Evolutionary conservation across 306 rosid genomes (phyloP), one percentile per base, ranked within the genome.

Genomic region (Spatholobus suberectus): DNA sequence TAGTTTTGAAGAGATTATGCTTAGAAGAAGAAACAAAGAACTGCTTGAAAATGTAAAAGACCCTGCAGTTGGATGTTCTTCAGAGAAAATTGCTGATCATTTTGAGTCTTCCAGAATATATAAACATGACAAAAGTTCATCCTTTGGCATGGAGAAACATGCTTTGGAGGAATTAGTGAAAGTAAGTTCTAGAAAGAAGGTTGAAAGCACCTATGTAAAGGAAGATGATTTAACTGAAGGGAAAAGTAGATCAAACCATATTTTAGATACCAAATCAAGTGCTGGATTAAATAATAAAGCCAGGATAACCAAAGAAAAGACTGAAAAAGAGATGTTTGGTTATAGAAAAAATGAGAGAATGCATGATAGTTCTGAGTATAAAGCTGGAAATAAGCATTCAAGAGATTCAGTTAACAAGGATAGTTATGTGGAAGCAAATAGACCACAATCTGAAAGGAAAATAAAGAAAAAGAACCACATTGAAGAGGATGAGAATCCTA

Each of bases 1-100:
- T 68, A 91, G 95, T 87, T 84, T 86, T 67, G 94, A 92, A 74
- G 97, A 96, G 84, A 94, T 92, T 79, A 89, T 96, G 97, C 81
- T 68, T 80, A 87, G 92, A 87, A 91, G 99, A 76, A 87, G 73
- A 81, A 84, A 81, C 74, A 94, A 86, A 79, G 88, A 85, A 72
- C 80, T 84, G 37, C 77, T 82, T 79, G 97, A 85, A 82, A 78
- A 83, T 76, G 89, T 70, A 38, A 47, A 87, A 75, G 87, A 73
- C 73, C 88, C 81, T 37, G 75, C 72, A 34, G 80, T 49, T 61
- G 86, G 86, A 85, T 85, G 23, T 67, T 75, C 77, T 78, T 68
- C 74, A 3, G 86, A 87, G 85, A 84, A 89, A 76, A 67, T 46
- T 79, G 61, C 85, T 77, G 87, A 81, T 70, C 71, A 59, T 40